A percentile compares a stretch with the other conserved stretches of the same genome.
These are phyloP conservation scores for Aspergillus sp. DNA, from an alignment of 2,329 filamentous ascomycete species.

Conservation along the genomic window DNA sequence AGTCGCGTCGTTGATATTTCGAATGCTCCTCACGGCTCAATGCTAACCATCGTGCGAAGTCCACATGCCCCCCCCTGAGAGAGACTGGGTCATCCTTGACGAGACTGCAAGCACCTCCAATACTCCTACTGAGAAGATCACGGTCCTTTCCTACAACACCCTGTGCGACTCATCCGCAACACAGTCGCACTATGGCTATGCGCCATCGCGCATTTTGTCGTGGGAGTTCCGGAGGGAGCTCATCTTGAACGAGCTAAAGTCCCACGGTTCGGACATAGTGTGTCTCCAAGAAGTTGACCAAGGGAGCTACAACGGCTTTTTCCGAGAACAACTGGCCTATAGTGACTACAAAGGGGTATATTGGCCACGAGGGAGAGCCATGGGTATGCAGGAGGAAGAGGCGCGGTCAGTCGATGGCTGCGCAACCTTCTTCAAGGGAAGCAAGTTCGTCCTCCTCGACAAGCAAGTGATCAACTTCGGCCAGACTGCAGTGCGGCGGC, in stretches of 20 bases:
- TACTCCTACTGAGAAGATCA: constrained; percentile 58
- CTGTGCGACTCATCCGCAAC: constrained; percentile 92
- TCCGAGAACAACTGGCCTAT: constrained; percentile 75
- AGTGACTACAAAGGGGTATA: constrained; percentile 90
- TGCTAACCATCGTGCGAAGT: constrained; percentile 42
- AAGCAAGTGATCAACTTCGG: constrained; percentile 91
- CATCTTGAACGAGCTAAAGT: constrained; percentile 72
- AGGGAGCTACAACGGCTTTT: constrained; percentile 84
- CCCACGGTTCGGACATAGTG: constrained; percentile 76
- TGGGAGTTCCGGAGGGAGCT: constrained; percentile 82
- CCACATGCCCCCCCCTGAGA: constrained; percentile 64
- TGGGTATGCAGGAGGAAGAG: constrained; percentile 85
- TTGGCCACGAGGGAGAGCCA: constrained; percentile 80
- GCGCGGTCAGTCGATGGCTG: constrained; percentile 89
- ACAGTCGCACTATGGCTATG: constrained; percentile 76
- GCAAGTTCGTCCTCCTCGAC: constrained; percentile 87
- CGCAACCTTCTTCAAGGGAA: constrained; percentile 91
- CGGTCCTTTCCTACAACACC: constrained; percentile 89
- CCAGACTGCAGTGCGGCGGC: constrained; percentile 82
- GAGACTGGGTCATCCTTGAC: constrained; percentile 69
- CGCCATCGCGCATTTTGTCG: constrained; percentile 65
- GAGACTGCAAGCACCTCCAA: constrained; percentile 36
- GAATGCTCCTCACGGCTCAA: constrained; percentile 11
- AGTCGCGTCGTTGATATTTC: constrained; percentile 25
- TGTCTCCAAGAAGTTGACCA: constrained; percentile 90